These are phyloP conservation scores for Gastrolobium villosum DNA, from an alignment of 306 rosid genomes.

Conservation along the genomic window DNA sequence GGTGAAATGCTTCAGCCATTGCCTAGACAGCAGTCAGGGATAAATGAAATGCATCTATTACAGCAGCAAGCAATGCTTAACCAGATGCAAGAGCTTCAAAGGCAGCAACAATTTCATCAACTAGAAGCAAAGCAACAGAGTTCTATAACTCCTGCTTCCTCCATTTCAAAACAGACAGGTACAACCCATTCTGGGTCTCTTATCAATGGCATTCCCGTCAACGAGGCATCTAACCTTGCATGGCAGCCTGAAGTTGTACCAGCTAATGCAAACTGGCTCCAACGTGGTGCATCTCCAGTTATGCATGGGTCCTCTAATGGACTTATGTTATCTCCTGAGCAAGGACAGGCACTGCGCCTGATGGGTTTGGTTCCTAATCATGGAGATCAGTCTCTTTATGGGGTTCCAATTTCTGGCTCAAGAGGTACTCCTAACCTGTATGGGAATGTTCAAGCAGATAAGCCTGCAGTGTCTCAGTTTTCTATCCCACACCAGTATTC, in stretches of 20 bases:
- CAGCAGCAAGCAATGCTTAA: constrained; percentile 76
- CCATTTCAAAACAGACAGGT: constrained; percentile 67
- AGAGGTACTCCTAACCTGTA: constrained; percentile 71
- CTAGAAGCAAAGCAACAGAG: constrained; percentile 77
- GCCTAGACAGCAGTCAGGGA: constrained; percentile 80
- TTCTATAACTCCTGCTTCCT: constrained; percentile 64
- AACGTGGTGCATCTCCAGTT: constrained; percentile 75
- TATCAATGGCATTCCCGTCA: constrained; percentile 82
- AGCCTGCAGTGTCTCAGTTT: constrained; percentile 58
- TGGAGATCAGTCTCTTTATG: constrained; percentile 83
- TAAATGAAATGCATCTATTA: constrained; percentile 78
- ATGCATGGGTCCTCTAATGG: constrained; percentile 82
- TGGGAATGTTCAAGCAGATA: constrained; percentile 77
- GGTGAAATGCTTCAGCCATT: constrained; percentile 71
- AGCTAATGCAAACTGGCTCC: constrained; percentile 79
- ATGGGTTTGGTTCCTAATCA: constrained; percentile 86
- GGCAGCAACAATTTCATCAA: constrained; percentile 90
- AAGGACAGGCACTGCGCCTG: constrained; percentile 75
- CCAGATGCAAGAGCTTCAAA: constrained; percentile 83
- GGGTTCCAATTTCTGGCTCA: constrained; percentile 82
- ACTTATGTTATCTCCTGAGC: constrained; percentile 73
- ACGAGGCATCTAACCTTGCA: constrained; percentile 72
- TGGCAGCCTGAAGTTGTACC: constrained; percentile 80
- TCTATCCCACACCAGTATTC: constrained; percentile 71
- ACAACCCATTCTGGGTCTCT: constrained; percentile 71